These are phyloP conservation scores for Aspergillus cejpii DNA, from an alignment of 2,329 filamentous ascomycete species.

Conservation along the genomic window DNA sequence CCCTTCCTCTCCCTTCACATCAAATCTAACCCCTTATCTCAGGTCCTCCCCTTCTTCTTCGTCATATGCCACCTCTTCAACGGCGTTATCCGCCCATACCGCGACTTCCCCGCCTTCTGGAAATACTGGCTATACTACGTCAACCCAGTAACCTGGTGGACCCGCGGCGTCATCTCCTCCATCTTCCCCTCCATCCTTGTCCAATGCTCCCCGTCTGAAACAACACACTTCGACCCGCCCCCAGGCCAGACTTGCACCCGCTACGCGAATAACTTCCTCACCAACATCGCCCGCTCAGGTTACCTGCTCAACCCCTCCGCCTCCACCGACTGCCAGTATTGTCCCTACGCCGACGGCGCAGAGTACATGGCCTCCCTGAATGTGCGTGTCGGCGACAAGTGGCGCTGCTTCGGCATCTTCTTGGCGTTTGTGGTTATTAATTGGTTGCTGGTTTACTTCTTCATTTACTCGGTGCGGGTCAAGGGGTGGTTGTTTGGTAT, in stretches of 20 bases:
- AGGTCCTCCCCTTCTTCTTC: slow-evolving; percentile 70
- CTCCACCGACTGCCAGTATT: slow-evolving; percentile 60
- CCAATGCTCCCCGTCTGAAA: slow-evolving; percentile 51
- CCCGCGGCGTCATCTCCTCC: slow-evolving; percentile 61
- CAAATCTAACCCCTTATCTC: background rate
- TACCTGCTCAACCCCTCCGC: slow-evolving; percentile 59
- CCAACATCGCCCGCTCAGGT: slow-evolving; percentile 44
- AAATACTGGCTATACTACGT: slow-evolving; percentile 63
- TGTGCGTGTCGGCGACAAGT: slow-evolving; percentile 55
- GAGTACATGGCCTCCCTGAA: slow-evolving; percentile 60
- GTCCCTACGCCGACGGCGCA: slow-evolving; percentile 57
- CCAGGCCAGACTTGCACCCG: slow-evolving; percentile 56
- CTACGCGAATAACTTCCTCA: slow-evolving; percentile 58
- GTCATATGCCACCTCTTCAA: slow-evolving; percentile 71
- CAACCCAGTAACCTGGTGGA: slow-evolving; percentile 65
- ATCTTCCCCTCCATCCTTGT: slow-evolving; percentile 51
- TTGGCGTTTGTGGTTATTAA: slow-evolving; percentile 63
- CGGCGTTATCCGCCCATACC: slow-evolving; percentile 65
- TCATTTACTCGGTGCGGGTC: slow-evolving; percentile 66
- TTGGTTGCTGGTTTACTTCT: slow-evolving; percentile 67
- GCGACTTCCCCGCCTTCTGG: slow-evolving; percentile 62
- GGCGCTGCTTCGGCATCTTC: slow-evolving; percentile 67
- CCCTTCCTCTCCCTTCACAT: background rate
- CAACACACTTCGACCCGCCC: slow-evolving; percentile 60
- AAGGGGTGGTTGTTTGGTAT: slow-evolving; percentile 65